Evolutionary conservation across 2,329 filamentous ascomycete species (phyloP).

Genomic region (Aspergillus arachidicola): DNA sequence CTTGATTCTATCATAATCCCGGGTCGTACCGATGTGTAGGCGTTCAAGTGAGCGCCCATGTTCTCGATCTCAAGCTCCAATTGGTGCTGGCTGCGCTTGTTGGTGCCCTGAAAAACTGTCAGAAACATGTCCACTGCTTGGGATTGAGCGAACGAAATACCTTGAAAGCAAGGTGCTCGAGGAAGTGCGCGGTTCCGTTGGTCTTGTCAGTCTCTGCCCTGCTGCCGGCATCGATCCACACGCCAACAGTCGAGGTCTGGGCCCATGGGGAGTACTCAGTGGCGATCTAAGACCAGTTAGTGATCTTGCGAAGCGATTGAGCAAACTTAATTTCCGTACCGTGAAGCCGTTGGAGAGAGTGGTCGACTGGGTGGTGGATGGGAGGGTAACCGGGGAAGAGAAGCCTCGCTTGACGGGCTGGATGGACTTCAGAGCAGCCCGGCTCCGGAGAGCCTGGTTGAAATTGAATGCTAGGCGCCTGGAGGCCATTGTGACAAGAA

Average conservation of each 20-base stretch:
- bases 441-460: constrained; percentile 84
- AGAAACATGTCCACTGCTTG: neutral
- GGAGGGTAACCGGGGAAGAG: constrained; percentile 75
- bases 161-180: constrained; percentile 99
- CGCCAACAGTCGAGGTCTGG: constrained; percentile 95
- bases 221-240: constrained; percentile 99
- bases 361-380: constrained; percentile 87
- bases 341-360: constrained; percentile 98
- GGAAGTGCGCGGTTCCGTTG: constrained; percentile 98
- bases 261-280: constrained; percentile 98
- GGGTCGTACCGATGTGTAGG: constrained; percentile 89
- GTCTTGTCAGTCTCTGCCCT: constrained; percentile 97
- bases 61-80: constrained; percentile 99
- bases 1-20: constrained; percentile 23
- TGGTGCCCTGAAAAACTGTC: constrained; percentile 66
- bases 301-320: constrained; percentile 26
- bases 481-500: constrained; percentile 75
- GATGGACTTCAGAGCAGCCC: constrained; percentile 78
- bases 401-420: constrained; percentile 81
- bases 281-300: constrained; percentile 70
- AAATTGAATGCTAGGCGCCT: constrained; percentile 96
- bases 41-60: constrained; percentile 98
- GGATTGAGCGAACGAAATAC: constrained; percentile 51
- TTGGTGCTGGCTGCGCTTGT: constrained; percentile 93
- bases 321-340: constrained; percentile 54